phyloP scores from a whole-genome alignment of 75 land plant species.

The Cunninghamia lanceolata region DNA sequence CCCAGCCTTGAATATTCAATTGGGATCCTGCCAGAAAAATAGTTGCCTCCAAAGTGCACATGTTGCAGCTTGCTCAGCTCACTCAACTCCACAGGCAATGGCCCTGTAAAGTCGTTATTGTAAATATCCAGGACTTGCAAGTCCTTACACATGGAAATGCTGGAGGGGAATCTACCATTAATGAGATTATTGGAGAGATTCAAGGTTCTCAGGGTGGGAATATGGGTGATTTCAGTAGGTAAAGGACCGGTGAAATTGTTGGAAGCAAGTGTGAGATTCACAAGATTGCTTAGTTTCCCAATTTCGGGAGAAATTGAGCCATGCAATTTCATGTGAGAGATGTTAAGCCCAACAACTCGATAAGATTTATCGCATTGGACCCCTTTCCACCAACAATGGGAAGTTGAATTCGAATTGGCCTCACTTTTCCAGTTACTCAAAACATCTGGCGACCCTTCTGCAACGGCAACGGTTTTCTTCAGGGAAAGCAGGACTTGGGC shows the following conservation, averaged over 20 bases:
- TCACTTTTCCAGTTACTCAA: slow-evolving; percentile 9
- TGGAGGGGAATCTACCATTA: slow-evolving; percentile 34
- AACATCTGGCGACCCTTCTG: too few relatives aligned
- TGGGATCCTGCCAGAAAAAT: slow-evolving; percentile 60
- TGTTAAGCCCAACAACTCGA: slow-evolving; percentile 25
- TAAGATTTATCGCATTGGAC: slow-evolving; percentile 25
- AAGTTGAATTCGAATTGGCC: neutral
- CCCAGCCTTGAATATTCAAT: slow-evolving; percentile 35
- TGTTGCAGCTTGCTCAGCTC: slow-evolving; percentile 41
- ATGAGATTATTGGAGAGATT: slow-evolving; percentile 71
- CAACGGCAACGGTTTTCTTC: too few relatives aligned
- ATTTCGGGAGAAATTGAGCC: slow-evolving; percentile 47
- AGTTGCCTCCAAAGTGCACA: slow-evolving; percentile 72
- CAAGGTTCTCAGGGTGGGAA: slow-evolving; percentile 31
- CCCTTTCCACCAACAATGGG: slow-evolving; percentile 38
- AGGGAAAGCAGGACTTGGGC: too few relatives aligned
- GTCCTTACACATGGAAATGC: slow-evolving; percentile 32
- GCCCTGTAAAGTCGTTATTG: slow-evolving; percentile 61
- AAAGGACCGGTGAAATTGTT: slow-evolving; percentile 47
- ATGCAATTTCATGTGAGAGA: slow-evolving; percentile 56
- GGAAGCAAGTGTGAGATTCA: slow-evolving; percentile 42
- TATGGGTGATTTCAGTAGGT: slow-evolving; percentile 31
- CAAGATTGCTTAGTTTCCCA: slow-evolving; percentile 27
- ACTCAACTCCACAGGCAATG: slow-evolving; percentile 49
- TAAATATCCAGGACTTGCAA: slow-evolving; percentile 55